Evolutionary conservation across 805 yeast genomes (phyloP), one percentile per base, ranked within the genome.

Genomic region (Citeromyces nyonsensis): DNA sequence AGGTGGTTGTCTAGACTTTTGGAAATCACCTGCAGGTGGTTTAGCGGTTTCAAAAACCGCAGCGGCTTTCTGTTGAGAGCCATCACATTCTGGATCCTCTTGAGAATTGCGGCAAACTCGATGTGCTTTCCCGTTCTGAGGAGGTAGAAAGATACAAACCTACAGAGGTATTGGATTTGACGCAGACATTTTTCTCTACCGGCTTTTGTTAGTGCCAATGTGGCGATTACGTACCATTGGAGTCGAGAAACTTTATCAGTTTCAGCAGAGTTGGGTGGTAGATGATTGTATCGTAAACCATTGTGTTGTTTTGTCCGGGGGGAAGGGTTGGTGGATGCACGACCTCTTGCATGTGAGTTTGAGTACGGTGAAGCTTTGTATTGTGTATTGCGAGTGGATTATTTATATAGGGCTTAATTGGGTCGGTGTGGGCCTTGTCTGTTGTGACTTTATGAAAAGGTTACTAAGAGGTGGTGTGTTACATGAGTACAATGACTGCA

Each of bases 101-200:
- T 66, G 49, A 73, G 64, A 37, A 66, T 50, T 30, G 54, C 52
- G 24, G 76, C 65, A 6, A 61, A 40, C 33, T 61, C 64, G 35
- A 49, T 49, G 20, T 70, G 44, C 46, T 57, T 69, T 13, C 82
- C 83, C 41, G 61, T 56, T 43, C 74, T 66, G 30, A 62, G 61
- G 32, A 69, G 61, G 48, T 73, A 71, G 51, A 60, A 78, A 11
- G 80, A 59, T 29, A 83, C 54, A 51, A 86, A 79, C 38, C 94
- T 63, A 9, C 83, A 68, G 41, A 81, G 63, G 57, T 86, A 86
- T 42, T 88, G 94, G 31, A 82, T 66, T 34, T 79, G 56, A 43
- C 95, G 74, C 46, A 81, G 63, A 10, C 75, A 52, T 59, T 85
- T 85, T 49, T 85, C 95, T 43, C 94, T 66, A 36, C 88, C 88